These are phyloP conservation scores for Puccinellia tenuiflora DNA, from an alignment of 176 grass and related monocot genomes.

Conservation along the genomic window DNA sequence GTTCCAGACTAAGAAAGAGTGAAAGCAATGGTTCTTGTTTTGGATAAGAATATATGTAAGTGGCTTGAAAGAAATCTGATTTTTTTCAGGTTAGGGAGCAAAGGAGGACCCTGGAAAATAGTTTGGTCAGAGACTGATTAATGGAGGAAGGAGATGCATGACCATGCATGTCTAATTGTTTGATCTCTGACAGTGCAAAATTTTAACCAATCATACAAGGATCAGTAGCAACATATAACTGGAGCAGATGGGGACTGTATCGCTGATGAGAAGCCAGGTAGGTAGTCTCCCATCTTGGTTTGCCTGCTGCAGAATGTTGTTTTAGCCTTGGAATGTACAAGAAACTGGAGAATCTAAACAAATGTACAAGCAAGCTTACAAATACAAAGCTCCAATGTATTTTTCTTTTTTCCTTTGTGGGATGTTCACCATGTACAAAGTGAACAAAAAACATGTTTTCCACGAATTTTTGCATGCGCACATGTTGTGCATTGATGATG, in stretches of 20 bases:
- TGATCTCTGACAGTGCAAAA: background rate
- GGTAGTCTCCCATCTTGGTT: background rate
- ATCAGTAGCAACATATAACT: background rate
- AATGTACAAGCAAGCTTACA: background rate
- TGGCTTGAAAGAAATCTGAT: background rate
- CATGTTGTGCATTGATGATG: background rate
- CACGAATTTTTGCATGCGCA: background rate
- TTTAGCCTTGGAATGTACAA: background rate
- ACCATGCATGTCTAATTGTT: background rate
- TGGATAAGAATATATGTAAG: background rate
- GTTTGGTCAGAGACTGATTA: conserved; percentile 41
- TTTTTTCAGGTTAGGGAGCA: conserved; percentile 58
- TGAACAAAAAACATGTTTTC: background rate
- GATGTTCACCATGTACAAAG: background rate
- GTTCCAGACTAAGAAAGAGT: background rate
- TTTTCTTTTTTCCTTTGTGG: background rate
- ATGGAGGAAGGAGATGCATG: background rate
- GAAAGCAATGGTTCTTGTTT: background rate
- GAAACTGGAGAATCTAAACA: background rate
- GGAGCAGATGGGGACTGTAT: background rate
- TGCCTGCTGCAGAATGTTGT: background rate
- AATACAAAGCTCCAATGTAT: background rate
- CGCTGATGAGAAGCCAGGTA: background rate
- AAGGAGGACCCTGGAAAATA: conserved; percentile 50
- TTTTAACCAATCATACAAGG: background rate